Evolutionary conservation across 331 rosid genomes (phyloP).

Genomic region (Pyracantha coccinea): DNA sequence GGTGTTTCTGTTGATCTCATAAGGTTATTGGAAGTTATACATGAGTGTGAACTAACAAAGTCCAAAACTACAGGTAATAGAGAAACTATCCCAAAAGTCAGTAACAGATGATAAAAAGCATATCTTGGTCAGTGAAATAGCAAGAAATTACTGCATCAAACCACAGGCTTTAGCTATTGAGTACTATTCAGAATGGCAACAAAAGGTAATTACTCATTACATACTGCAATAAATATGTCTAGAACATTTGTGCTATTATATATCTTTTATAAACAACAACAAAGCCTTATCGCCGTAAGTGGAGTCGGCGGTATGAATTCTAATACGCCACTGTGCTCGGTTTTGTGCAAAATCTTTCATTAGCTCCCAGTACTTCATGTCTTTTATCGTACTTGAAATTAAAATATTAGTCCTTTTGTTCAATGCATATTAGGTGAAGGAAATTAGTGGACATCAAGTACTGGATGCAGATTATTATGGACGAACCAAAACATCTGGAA

Average conservation of each 20-base stretch:
- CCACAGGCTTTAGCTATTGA: constrained; percentile 52
- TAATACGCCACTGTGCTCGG: too few species aligned
- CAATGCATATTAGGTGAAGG: constrained; percentile 26
- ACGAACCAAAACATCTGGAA: constrained; percentile 21
- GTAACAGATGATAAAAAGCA: constrained; percentile 49
- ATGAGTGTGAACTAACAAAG: background rate
- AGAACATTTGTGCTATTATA: background rate
- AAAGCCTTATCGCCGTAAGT: too few species aligned
- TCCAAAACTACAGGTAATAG: constrained; percentile 40
- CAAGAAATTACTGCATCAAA: constrained; percentile 31
- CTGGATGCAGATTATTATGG: constrained; percentile 11
- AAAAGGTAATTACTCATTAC: constrained; percentile 1
- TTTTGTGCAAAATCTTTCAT: too few species aligned
- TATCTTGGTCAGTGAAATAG: constrained; percentile 50
- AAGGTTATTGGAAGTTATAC: background rate
- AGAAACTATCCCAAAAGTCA: constrained; percentile 32
- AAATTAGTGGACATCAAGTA: constrained; percentile 20
- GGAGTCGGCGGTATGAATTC: too few species aligned
- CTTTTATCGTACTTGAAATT: background rate
- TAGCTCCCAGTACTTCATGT: too few species aligned
- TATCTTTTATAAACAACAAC: background rate
- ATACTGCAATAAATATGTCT: background rate
- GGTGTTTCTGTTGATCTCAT: background rate
- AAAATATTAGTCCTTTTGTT: background rate
- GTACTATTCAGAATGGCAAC: constrained; percentile 60